Conservation (phyloP, 163 green algal species). For the Chlamydomonas reinhardtii region DNA sequence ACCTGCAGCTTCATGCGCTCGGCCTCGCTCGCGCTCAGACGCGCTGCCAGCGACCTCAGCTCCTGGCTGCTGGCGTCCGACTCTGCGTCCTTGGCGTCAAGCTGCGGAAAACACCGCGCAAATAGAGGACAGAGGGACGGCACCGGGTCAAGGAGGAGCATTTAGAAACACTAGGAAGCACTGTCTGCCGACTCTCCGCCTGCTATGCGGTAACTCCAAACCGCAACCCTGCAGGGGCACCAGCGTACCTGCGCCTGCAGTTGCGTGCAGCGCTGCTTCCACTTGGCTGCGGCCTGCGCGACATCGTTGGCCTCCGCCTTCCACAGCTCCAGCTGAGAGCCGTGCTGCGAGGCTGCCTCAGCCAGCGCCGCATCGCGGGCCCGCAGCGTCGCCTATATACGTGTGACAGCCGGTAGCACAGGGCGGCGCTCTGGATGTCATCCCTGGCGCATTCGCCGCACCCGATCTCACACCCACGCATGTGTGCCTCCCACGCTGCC, state of each 20-base stretch:
- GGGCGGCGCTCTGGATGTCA: no score
- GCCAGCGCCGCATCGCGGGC: conserved; percentile 48
- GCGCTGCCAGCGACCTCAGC: background rate
- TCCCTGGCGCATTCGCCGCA: no score
- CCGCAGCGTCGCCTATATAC: conserved; percentile 20
- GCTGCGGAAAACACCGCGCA: background rate
- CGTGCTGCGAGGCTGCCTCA: conserved; percentile 44
- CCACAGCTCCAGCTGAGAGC: conserved; percentile 59
- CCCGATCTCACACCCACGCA: no score
- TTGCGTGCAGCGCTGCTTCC: conserved; percentile 57
- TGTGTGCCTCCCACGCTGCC: no score
- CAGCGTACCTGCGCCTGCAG: conserved; percentile 52
- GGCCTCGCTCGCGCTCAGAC: conserved; percentile 6
- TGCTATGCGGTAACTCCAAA: background rate
- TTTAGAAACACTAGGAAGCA: no score
- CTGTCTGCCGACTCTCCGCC: no score
- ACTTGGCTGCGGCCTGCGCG: conserved; percentile 57
- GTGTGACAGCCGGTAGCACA: background rate
- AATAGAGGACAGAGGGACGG: background rate
- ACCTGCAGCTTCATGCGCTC: conserved; percentile 45
- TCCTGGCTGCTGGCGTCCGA: conserved; percentile 1
- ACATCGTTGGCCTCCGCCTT: conserved; percentile 60
- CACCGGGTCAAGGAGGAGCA: background rate
- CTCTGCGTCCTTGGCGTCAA: conserved; percentile 45
- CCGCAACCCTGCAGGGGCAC: background rate